Base-by-base conservation (phyloP, 2,329 filamentous ascomycete species). In the Apiospora koreana region DNA sequence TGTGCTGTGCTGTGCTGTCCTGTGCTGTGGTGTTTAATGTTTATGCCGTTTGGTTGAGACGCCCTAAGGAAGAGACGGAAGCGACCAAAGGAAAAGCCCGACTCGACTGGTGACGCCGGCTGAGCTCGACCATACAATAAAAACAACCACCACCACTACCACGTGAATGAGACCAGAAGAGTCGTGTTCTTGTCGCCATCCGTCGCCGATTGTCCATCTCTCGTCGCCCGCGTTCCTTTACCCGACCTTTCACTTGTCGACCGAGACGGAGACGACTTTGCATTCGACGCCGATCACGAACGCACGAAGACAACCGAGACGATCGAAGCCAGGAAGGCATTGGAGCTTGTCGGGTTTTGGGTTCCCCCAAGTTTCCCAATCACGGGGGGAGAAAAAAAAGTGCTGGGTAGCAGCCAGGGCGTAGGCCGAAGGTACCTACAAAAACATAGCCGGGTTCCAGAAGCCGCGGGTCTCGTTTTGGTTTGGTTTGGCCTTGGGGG, bases 361-460 rank as follows among this genome's bases (percentile, higher is more conserved):
- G 50, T 58, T 31, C 50, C 50, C 50, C 50, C 50, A 58, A 58
- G 50, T 58, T 58, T 58, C 50, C 48, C 48, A n/a, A 35, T 35
- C 50, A 58, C 50, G 54, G 54, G 54, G 48, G 31, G 10, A 14
- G 18, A 38, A 62, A 62, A 38, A 38, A 62, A 31, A 38, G 3
- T 3, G 31, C 31, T 62, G n/a, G 41, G 1, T 43, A 62, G 54
- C 54, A 38, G 31, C 31, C 21, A 62, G n/a, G n/a, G 31, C 18
- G 28, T 31, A 50, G 50, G 28, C 28, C 25, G 28, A 31, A 35
- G 50, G 50, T 58, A 58, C 50, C 25, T 54, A 28, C 16, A 58
- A 35, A 58, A 35, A 9, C 28, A 23, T 62, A 62, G 54, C 18
- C 31, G 54, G 54, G 54, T 62, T 62, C 31, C 28, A 35, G 31